Percentiles rank a stretch among this genome's conserved stretches.
These are phyloP conservation scores for Colletotrichum cereale DNA, from an alignment of 2,329 filamentous ascomycete species.

Conservation along the genomic window DNA sequence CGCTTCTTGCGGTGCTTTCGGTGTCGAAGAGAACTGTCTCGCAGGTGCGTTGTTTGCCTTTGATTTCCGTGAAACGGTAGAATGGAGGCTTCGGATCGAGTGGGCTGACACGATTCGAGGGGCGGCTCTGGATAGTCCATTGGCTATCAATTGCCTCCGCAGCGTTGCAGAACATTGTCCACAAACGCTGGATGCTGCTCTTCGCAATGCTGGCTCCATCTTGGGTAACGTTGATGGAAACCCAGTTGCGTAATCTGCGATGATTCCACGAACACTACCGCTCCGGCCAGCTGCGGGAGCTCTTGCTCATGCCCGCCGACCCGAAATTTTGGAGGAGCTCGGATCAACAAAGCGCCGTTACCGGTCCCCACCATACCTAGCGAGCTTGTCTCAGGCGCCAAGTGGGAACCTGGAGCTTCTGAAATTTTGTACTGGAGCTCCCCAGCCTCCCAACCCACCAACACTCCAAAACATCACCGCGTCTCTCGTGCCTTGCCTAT, in stretches of 20 bases:
- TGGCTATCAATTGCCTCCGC: conserved; percentile 40
- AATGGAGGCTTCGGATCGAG: conserved; percentile 48
- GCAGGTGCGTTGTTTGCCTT: conserved; percentile 39
- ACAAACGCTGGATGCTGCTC: conserved; percentile 44
- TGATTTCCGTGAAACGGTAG: conserved; percentile 39
- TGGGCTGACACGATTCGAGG: conserved; percentile 45
- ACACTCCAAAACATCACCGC: conserved; percentile 36
- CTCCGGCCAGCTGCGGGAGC: conserved; percentile 8
- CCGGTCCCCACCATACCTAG: background rate
- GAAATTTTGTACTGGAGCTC: conserved; percentile 39
- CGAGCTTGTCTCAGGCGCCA: conserved; percentile 16
- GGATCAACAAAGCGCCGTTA: conserved; percentile 33
- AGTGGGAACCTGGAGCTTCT: conserved; percentile 40
- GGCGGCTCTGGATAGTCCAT: conserved; percentile 12
- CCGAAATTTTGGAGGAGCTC: conserved; percentile 40
- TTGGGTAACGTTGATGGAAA: background rate
- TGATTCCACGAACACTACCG: background rate
- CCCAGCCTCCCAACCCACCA: conserved; percentile 36
- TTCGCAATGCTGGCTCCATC: conserved; percentile 43
- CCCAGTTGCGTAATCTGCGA: conserved; percentile 16
- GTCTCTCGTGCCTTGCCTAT: conserved; percentile 28
- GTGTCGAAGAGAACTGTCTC: conserved; percentile 50
- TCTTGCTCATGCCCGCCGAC: background rate
- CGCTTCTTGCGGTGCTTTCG: conserved; percentile 46
- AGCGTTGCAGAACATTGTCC: conserved; percentile 42